A percentile compares a stretch with the other conserved stretches of the same genome.
phyloP scores from a whole-genome alignment of 2,329 filamentous ascomycete species.

The Pezicula rhizophila region DNA sequence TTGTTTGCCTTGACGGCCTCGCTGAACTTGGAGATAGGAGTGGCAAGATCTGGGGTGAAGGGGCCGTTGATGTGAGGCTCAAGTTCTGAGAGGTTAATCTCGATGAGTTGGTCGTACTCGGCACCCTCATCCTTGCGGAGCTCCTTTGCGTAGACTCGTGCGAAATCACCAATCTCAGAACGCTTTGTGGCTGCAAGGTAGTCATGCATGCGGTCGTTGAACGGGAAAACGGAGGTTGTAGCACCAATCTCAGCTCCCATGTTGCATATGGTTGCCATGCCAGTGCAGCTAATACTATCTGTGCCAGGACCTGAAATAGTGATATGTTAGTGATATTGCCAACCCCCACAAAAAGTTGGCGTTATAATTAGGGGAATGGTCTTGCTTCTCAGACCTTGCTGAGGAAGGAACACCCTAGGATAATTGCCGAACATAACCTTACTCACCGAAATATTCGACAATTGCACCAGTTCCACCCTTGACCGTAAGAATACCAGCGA shows the following conservation, averaged over 20 bases:
- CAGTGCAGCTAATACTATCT: conserved; percentile 69
- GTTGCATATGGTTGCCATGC: conserved; percentile 76
- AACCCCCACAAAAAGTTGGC: no score
- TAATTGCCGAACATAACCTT: no score
- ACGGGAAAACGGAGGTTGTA: conserved; percentile 93
- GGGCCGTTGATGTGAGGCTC: conserved; percentile 99
- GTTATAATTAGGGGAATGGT: no score
- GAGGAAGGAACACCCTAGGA: no score
- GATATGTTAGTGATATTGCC: no score
- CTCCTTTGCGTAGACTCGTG: conserved; percentile 76
- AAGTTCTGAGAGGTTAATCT: conserved; percentile 90
- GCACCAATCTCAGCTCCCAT: conserved; percentile 72
- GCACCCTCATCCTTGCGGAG: conserved; percentile 83
- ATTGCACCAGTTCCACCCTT: conserved; percentile 96
- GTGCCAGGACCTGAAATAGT: conserved; percentile 55
- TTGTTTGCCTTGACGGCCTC: conserved; percentile 88
- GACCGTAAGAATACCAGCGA: conserved; percentile 92
- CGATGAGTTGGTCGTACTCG: conserved; percentile 92
- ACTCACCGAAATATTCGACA: conserved; percentile 54
- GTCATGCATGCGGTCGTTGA: conserved; percentile 97
- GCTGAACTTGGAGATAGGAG: conserved; percentile 95
- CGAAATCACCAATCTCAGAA: conserved; percentile 82
- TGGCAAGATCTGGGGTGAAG: conserved; percentile 96
- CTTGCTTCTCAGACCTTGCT: no score
- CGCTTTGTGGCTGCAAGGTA: conserved; percentile 92